Evolutionary conservation across 768 basidiomycete genomes (phyloP).

Genomic region (Amanita rubescens): DNA sequence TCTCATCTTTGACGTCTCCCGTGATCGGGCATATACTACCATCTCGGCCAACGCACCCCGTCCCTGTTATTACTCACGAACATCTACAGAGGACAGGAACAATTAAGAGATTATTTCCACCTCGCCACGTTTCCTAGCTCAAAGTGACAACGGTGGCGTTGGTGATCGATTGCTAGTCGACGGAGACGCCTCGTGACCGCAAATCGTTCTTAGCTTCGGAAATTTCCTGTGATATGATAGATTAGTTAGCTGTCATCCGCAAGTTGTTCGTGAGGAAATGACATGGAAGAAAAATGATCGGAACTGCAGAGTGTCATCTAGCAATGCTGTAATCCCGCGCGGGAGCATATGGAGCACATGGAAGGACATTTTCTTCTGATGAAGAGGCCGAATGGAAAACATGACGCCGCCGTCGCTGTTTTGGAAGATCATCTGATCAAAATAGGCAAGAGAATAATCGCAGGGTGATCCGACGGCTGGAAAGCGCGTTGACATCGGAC

Average conservation of each 20-base stretch:
- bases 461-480: slow-evolving; percentile 1
- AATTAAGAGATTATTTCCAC: neutral
- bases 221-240: slow-evolving; percentile 45
- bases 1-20: neutral
- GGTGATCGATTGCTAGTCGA: slow-evolving; percentile 35
- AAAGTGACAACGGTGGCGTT: neutral
- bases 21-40: neutral
- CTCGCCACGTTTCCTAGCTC: neutral
- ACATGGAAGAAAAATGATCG: slow-evolving; percentile 6
- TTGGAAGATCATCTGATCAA: neutral
- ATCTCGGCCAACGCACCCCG: neutral
- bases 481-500: neutral
- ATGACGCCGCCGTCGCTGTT: neutral
- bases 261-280: slow-evolving; percentile 2
- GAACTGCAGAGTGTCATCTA: neutral
- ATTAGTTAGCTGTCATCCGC: slow-evolving; percentile 6
- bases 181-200: slow-evolving; percentile 49
- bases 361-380: neutral
- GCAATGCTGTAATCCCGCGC: neutral
- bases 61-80: neutral
- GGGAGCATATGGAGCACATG: neutral
- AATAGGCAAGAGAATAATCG: neutral
- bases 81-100: neutral
- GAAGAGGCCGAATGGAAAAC: neutral
- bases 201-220: slow-evolving; percentile 45